phyloP scores from a whole-genome alignment of 2,329 filamentous ascomycete species.

The Cryphonectria parasitica region DNA sequence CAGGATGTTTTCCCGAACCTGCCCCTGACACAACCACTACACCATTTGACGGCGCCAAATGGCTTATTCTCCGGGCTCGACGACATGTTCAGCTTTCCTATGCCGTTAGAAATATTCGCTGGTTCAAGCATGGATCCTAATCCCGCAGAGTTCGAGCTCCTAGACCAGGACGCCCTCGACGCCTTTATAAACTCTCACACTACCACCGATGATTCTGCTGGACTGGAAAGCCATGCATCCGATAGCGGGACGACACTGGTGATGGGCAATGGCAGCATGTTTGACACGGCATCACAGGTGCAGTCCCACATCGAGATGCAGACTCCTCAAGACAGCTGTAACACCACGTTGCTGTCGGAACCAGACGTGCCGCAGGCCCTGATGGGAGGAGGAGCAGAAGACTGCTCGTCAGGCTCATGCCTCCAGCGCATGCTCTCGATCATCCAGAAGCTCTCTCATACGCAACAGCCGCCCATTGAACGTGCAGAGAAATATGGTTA shows the following conservation, averaged over 20 bases:
- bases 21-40: not conserved
- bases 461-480: not conserved
- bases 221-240: not conserved
- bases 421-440: not conserved
- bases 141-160: not conserved
- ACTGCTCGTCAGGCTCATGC: not conserved
- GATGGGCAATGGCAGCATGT: not conserved
- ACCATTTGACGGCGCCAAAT: not conserved
- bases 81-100: not conserved
- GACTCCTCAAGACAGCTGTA: not conserved
- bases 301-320: not conserved
- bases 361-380: not conserved
- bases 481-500: not conserved
- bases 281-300: not conserved
- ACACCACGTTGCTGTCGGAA: not conserved
- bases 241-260: not conserved
- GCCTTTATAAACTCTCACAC: not conserved
- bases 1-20: not conserved
- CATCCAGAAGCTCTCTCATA: not conserved
- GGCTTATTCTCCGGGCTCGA: not conserved
- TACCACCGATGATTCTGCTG: not conserved
- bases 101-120: not conserved
- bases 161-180: not conserved
- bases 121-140: not conserved
- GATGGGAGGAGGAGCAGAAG: not conserved